Evolutionary conservation across 345 rosid genomes (phyloP).

Genomic region (Pelargonium nanum): DNA sequence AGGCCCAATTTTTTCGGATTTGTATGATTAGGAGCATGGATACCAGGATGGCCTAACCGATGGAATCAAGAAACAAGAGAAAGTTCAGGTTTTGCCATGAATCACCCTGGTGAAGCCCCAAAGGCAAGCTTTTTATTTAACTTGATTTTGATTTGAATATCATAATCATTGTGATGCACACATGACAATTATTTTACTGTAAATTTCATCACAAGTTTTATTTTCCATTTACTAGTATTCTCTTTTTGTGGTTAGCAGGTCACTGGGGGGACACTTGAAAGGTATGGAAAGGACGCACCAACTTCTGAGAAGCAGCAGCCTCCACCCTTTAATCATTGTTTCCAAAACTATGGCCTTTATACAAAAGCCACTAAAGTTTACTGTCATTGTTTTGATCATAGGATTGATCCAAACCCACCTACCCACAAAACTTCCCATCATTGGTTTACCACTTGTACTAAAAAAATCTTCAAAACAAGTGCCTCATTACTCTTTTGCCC

Average conservation of each 20-base stretch:
- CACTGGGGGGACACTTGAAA: conserved; percentile 9
- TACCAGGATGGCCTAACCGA: neutral
- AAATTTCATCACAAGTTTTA: neutral
- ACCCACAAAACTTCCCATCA: conserved; percentile 15
- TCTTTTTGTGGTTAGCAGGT: neutral
- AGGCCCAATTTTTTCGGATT: neutral
- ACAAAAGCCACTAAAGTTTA: conserved; percentile 11
- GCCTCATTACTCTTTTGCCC: too few relatives aligned
- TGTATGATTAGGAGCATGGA: neutral
- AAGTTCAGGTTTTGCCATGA: neutral
- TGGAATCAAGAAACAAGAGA: neutral
- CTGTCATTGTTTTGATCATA: conserved; percentile 14
- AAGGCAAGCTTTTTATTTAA: neutral
- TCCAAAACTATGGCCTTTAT: conserved; percentile 7
- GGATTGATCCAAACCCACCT: conserved; percentile 18
- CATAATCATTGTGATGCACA: neutral
- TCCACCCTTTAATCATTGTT: conserved; percentile 27
- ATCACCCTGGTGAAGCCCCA: neutral
- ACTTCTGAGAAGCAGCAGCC: conserved; percentile 7
- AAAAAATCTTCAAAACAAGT: conserved; percentile 5
- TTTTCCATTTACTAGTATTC: neutral
- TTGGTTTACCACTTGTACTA: conserved; percentile 1
- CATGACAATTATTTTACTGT: neutral
- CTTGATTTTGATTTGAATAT: too few relatives aligned
- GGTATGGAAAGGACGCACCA: conserved; percentile 12